These are phyloP conservation scores for Asterochloris sp. DNA, from an alignment of 139 green algal genomes.

Conservation along the genomic window DNA sequence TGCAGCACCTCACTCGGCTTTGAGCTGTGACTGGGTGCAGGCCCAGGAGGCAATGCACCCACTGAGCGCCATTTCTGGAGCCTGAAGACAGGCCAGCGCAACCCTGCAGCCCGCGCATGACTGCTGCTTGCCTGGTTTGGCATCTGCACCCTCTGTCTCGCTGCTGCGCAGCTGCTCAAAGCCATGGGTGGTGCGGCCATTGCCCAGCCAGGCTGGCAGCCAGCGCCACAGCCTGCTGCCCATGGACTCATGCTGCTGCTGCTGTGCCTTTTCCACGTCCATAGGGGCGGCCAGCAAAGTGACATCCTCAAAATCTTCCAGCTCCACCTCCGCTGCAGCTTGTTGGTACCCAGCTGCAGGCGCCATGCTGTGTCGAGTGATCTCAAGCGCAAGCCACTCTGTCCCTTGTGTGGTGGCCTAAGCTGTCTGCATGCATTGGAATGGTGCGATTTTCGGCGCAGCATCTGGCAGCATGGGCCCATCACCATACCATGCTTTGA, in stretches of 20 bases:
- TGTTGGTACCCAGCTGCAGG: background rate
- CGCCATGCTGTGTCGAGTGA: background rate
- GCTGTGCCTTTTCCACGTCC: conserved; percentile 2
- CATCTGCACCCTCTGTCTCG: background rate
- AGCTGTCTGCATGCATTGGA: too few relatives aligned
- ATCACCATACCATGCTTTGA: too few relatives aligned
- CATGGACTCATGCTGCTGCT: conserved; percentile 10
- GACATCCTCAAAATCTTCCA: conserved; percentile 25
- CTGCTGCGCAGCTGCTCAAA: background rate
- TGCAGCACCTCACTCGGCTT: too few relatives aligned
- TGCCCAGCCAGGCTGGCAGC: too few relatives aligned
- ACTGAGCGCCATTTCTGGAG: too few relatives aligned
- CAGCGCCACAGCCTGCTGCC: background rate
- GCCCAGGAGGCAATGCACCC: too few relatives aligned
- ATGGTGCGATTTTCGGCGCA: too few relatives aligned
- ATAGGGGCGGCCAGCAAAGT: conserved; percentile 17
- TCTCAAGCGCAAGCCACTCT: too few relatives aligned
- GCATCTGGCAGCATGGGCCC: too few relatives aligned
- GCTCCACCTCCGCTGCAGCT: background rate
- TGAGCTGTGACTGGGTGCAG: too few relatives aligned
- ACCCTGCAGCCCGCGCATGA: background rate
- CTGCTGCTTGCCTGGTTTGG: background rate
- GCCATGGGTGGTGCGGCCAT: background rate
- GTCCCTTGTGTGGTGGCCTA: too few relatives aligned
- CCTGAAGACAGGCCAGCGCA: too few relatives aligned